Percentiles rank a stretch among this genome's conserved stretches.
Evolutionary conservation across 2,329 filamentous ascomycete species (phyloP).

Genomic region (Venturia nashicola): DNA sequence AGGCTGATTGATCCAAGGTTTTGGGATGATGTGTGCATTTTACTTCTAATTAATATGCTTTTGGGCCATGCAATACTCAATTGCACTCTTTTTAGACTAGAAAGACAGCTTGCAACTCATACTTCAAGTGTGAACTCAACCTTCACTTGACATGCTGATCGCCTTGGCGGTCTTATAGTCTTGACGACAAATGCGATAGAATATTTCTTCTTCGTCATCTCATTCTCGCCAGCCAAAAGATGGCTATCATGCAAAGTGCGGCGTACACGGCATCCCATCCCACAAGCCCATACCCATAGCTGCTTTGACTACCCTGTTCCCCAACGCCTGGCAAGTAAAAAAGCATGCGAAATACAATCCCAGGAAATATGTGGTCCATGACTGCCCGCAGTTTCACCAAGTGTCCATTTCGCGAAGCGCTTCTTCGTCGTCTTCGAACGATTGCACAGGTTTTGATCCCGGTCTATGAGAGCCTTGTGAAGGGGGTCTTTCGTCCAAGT

Average conservation of each 20-base stretch:
- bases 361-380: background rate
- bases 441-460: background rate
- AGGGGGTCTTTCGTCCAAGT: background rate
- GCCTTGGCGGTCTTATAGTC: too few relatives aligned
- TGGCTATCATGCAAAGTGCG: background rate
- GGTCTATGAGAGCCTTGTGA: background rate
- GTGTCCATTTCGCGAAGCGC: slow-evolving; percentile 8
- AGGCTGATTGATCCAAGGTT: background rate
- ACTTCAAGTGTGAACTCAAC: too few relatives aligned
- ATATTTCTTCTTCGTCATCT: background rate
- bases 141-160: too few relatives aligned
- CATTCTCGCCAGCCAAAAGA: background rate
- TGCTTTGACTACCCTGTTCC: background rate
- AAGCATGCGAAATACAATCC: background rate
- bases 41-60: too few relatives aligned
- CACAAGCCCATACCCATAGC: background rate
- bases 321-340: background rate
- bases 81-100: too few relatives aligned
- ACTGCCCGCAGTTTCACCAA: background rate
- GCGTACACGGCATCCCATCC: background rate
- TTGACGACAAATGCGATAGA: background rate
- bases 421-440: slow-evolving; percentile 10
- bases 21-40: background rate
- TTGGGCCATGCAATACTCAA: too few relatives aligned
- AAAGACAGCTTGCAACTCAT: too few relatives aligned